Conservation (phyloP, 169 alveolate species). For the Plasmodium falciparum region DNA sequence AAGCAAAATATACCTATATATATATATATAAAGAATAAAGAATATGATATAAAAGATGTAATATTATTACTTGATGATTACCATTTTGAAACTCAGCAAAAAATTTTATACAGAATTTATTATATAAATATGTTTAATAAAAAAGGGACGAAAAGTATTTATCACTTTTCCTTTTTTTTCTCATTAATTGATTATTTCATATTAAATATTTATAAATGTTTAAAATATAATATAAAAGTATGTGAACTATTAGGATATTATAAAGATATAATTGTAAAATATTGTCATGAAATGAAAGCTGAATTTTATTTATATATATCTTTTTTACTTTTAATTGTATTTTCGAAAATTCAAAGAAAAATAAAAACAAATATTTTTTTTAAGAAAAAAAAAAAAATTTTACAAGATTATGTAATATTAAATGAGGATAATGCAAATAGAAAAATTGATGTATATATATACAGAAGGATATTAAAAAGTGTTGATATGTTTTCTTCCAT, state of each 20-base stretch:
- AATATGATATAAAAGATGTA: conserved; percentile 48
- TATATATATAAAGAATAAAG: conserved; percentile 55
- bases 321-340: conserved; percentile 49
- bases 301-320: conserved; percentile 69
- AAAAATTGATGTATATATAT: conserved; percentile 36
- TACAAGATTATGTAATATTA: conserved; percentile 25
- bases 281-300: conserved; percentile 34
- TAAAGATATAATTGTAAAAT: conserved; percentile 40
- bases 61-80: conserved; percentile 27
- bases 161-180: conserved; percentile 47
- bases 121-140: conserved; percentile 48
- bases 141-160: conserved; percentile 5
- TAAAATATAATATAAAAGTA: conserved; percentile 32
- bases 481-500: conserved; percentile 43
- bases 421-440: conserved; percentile 20
- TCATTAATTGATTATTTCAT: conserved; percentile 74
- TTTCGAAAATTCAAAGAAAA: conserved; percentile 26
- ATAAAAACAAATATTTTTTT: conserved; percentile 33
- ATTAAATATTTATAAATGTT: conserved; percentile 51
- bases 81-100: conserved; percentile 41
- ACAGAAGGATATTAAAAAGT: conserved; percentile 54
- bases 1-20: conserved; percentile 35
- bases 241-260: conserved; percentile 31
- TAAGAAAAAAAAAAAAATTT: conserved; percentile 20
- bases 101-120: conserved; percentile 68